Conservation (phyloP, 495 filamentous ascomycete genomes). For the Aspergillus leporis region DNA sequence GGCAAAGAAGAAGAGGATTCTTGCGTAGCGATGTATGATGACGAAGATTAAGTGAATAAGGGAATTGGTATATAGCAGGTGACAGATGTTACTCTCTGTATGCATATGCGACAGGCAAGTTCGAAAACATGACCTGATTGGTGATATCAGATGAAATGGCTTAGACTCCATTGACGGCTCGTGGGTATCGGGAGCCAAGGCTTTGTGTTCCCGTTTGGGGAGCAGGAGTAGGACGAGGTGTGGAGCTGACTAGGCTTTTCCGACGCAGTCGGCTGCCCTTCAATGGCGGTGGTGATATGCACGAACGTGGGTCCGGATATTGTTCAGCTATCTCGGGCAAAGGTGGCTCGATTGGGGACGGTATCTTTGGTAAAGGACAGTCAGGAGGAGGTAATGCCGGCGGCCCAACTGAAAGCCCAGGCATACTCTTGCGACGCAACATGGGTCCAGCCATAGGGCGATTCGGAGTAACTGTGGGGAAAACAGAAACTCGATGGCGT, state of each 20-base stretch:
- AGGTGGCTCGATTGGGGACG: constrained; percentile 28
- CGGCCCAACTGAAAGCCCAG: constrained; percentile 57
- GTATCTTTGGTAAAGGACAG: constrained; percentile 63
- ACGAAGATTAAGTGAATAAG: background rate
- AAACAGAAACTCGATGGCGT: constrained; percentile 8
- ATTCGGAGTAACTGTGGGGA: constrained; percentile 2
- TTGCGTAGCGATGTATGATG: constrained; percentile 5
- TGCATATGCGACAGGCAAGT: background rate
- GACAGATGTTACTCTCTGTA: background rate
- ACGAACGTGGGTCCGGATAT: background rate
- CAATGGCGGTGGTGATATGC: constrained; percentile 1
- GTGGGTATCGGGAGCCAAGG: background rate
- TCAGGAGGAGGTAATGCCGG: constrained; percentile 64
- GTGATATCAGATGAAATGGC: background rate
- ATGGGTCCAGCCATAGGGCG: constrained; percentile 16
- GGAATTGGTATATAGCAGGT: background rate
- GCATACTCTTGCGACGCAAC: constrained; percentile 55
- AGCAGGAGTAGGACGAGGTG: background rate
- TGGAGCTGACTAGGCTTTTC: background rate
- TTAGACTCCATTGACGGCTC: background rate
- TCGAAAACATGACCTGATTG: background rate
- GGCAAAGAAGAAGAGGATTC: background rate
- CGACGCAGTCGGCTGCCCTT: background rate
- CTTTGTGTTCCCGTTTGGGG: background rate
- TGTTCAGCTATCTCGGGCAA: background rate